phyloP scores from a whole-genome alignment of 1,284 basidiomycete species.

The Apiotrichum sp. region DNA sequence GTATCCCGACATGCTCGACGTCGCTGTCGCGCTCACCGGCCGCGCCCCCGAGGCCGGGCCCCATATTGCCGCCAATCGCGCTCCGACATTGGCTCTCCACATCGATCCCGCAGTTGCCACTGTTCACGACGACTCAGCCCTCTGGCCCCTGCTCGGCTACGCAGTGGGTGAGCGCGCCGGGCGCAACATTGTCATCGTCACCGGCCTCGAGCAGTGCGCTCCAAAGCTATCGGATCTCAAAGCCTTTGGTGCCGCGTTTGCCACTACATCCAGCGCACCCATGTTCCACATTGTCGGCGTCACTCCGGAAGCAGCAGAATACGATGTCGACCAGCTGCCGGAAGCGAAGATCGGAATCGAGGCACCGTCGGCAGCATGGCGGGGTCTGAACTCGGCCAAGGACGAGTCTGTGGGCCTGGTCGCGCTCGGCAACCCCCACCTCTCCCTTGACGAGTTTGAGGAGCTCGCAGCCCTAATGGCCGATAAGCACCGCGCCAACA shows the following conservation, averaged over 20 bases:
- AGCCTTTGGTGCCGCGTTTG: constrained; percentile 12
- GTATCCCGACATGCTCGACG: constrained; percentile 16
- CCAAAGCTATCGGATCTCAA: constrained; percentile 7
- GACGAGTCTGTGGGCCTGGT: constrained; percentile 8
- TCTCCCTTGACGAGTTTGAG: constrained; percentile 10
- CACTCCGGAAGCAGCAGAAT: constrained; percentile 6
- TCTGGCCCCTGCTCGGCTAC: constrained; percentile 11
- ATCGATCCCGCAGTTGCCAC: background rate
- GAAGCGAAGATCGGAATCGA: background rate
- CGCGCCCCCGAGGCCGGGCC: constrained; percentile 7
- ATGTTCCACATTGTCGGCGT: constrained; percentile 14
- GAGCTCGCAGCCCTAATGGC: constrained; percentile 2
- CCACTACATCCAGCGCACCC: constrained; percentile 6
- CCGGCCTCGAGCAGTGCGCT: constrained; percentile 1
- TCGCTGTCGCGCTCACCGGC: constrained; percentile 9
- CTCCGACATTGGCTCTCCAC: background rate
- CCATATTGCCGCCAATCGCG: background rate
- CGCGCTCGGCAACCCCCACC: constrained; percentile 12
- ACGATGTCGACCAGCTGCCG: background rate
- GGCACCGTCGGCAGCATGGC: constrained; percentile 2
- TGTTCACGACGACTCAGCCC: background rate
- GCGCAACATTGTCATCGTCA: background rate
- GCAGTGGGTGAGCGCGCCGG: background rate
- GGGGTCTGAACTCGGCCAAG: constrained; percentile 5
- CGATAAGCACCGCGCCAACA: background rate